Base-by-base conservation (phyloP, 805 yeast genomes). In the Suhomyces vadensis region DNA sequence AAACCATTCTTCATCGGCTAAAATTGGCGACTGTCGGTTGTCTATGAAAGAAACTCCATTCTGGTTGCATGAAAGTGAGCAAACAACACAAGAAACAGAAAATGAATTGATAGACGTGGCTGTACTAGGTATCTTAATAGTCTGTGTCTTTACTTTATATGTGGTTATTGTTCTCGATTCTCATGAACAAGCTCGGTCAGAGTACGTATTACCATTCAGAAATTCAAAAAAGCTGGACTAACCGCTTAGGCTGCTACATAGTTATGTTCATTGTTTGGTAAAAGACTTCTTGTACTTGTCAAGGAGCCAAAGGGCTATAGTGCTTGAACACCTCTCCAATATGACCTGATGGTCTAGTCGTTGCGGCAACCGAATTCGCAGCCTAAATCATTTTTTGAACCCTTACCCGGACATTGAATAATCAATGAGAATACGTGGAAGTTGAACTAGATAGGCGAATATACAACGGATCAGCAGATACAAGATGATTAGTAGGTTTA, bases 401-500 rank as follows among this genome's bases (percentile, higher is more conserved):
- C 33, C 33, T 29, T 36, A 36, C 39, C 39, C 39, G 39, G 39
- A 36, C 39, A 22, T 10, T 20, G 11, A 16, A 14, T 14, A 6
- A 20, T 14, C 9, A 7, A 14, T 29, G 33, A 29, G 33, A 29
- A 29, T 29, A 29, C 33, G 33, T 29, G 33, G 14, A 29, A 29
- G 14, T 4, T 29, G 4, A 16, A 29, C 9, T 16, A 16, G 7
- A 20, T 29, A 16, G 33, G 16, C 6, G 33, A 29, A 21, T 39
- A 27, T 7, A 16, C n/a, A 22, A 31, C 17, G 14, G 11, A n/a
- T 14, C 19, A 14, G 20, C 16, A 29, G 20, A 2, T 14, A 14
- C 33, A 29, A 16, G 33, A 46, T 44, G 53, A 31, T 47, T 31
- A 27, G 31, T 41, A 38, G 35, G 35, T 35, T 43, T 26, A 17